phyloP scores from a whole-genome alignment of 2,329 filamentous ascomycete genomes.

The Colletotrichum sp. region DNA sequence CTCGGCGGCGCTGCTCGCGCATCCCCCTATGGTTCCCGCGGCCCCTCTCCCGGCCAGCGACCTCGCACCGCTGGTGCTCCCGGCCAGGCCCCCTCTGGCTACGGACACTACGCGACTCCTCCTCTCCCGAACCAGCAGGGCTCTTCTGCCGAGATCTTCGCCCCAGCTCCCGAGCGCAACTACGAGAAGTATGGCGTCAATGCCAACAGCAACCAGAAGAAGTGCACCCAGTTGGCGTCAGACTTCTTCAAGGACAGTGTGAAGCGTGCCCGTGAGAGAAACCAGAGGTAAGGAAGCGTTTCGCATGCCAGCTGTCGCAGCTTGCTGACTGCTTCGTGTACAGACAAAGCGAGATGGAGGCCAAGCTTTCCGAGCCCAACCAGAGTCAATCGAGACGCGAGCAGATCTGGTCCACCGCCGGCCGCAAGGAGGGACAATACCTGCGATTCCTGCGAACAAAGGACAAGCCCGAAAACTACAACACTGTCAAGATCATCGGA shows the following conservation, averaged over 20 bases:
- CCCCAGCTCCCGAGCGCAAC: constrained; percentile 82
- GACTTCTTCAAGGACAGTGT: constrained; percentile 99
- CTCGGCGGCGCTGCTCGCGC: constrained; percentile 75
- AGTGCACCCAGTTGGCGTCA: constrained; percentile 73
- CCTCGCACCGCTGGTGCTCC: constrained; percentile 82
- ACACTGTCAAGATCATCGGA: constrained; percentile 96
- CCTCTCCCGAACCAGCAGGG: constrained; percentile 66
- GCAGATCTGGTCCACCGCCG: constrained; percentile 83
- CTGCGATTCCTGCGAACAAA: constrained; percentile 92
- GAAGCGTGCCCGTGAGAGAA: constrained; percentile 91
- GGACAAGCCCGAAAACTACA: constrained; percentile 93
- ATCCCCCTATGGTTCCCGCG: constrained; percentile 72
- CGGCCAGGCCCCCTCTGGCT: constrained; percentile 63
- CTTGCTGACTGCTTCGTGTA: background rate
- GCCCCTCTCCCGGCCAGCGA: constrained; percentile 73
- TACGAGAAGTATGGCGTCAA: constrained; percentile 76
- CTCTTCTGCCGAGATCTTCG: constrained; percentile 73
- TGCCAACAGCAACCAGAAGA: constrained; percentile 74
- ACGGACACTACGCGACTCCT: constrained; percentile 71
- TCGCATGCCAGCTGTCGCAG: background rate
- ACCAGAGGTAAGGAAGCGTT: constrained; percentile 75
- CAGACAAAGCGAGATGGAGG: constrained; percentile 92
- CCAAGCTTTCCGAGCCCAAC: constrained; percentile 78
- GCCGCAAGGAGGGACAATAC: constrained; percentile 90
- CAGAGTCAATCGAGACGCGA: constrained; percentile 79